Evolutionary conservation across 2,329 filamentous ascomycete genomes (phyloP), one percentile per base, ranked within the genome.

Genomic region (Mycocentrospora acerina): DNA sequence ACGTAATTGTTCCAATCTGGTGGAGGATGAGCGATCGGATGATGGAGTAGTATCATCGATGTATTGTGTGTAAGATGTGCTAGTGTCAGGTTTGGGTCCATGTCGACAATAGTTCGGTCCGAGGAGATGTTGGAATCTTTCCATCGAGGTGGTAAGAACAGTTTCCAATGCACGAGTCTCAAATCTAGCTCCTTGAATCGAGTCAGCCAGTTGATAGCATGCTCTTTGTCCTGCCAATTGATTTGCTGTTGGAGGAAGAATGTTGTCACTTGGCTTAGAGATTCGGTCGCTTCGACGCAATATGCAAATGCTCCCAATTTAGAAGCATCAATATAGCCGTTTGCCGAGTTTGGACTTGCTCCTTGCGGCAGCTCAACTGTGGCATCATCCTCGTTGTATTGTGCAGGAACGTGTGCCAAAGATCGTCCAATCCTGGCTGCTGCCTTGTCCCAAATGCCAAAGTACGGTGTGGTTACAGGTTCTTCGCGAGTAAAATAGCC

Each of bases 391-490:
- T 63, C 61, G 29, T 63, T 64, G 34, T 64, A 64, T 17, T 62
- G 61, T 4, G 59, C 59, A 18, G 61, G 61, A 1, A 64, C 56
- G 11, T 62, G 50, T 4, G 60, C 60, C 3, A 64, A 34, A 8
- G 61, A 64, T 12, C 52, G 53, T 2, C 60, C 60, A 14, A 64
- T 62, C 12, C 58, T 44, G n/a, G 60, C 60, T 4, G 58, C 55
- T 15, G 60, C 48, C 40, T 64, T 64, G 29, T 61, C 62, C 60
- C 61, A 64, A n/a, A 64, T 62, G 2, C 57, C 61, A 37, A 64
- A 64, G 35, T 57, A 64, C 1, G 61, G 61, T 4, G 61, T 64
- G 1, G 53, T 59, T 0, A 64, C 61, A 12, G 57, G 51, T 27
- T 64, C 61, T 24, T 63, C 57, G 7, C 60, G 53, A 3, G 61